Conservation (phyloP, 202 grass and related monocot genomes). For the Eragrostis tef region DNA sequence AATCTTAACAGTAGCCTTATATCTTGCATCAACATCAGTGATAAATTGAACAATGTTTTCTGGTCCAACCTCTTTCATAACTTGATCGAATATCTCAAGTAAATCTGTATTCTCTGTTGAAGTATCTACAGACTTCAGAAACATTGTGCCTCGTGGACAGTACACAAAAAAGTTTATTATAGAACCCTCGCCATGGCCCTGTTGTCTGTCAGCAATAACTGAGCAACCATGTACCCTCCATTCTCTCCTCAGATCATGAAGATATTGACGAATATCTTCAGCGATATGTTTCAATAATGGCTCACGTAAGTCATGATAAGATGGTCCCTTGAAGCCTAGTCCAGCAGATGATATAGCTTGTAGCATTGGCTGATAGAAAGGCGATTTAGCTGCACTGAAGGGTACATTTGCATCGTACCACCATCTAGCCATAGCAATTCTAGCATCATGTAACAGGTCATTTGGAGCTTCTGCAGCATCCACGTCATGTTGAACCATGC, state of each 20-base stretch:
- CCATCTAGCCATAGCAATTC: constrained; percentile 70
- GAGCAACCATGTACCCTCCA: constrained; percentile 66
- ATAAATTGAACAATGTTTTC: constrained; percentile 78
- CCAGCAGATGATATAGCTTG: constrained; percentile 62
- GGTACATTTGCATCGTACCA: constrained; percentile 66
- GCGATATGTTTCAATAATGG: constrained; percentile 58
- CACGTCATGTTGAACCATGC: constrained; percentile 24
- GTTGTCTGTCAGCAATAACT: constrained; percentile 55
- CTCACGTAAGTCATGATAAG: constrained; percentile 65
- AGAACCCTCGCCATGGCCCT: constrained; percentile 28
- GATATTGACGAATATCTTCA: constrained; percentile 57
- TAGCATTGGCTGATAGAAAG: constrained; percentile 72
- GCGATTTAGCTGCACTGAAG: constrained; percentile 64
- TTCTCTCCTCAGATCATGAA: constrained; percentile 61
- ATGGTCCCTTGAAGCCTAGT: constrained; percentile 59
- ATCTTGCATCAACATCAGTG: constrained; percentile 56
- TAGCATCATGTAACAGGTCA: constrained; percentile 59
- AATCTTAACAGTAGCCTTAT: constrained; percentile 58
- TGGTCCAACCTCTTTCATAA: constrained; percentile 67
- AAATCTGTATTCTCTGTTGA: constrained; percentile 48
- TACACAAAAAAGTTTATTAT: constrained; percentile 75
- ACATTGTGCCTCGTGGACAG: constrained; percentile 63
- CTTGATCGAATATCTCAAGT: constrained; percentile 67
- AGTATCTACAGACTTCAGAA: constrained; percentile 72
- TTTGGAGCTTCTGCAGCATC: constrained; percentile 26